These are phyloP conservation scores for Rhizoclosmatium sp. DNA, from an alignment of 192 early-diverging fungal species.

Conservation along the genomic window DNA sequence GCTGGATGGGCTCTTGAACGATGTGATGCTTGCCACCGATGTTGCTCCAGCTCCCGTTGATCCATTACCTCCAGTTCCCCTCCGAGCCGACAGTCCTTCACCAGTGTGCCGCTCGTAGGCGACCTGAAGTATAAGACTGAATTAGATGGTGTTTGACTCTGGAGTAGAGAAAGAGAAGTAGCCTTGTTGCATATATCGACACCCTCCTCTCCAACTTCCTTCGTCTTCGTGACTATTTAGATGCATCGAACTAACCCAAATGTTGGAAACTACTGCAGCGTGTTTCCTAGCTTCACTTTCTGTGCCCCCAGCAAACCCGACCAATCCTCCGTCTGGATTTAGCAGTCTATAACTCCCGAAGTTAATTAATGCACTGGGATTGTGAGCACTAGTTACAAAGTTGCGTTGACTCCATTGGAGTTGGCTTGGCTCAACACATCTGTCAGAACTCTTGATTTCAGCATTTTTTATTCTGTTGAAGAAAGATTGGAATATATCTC, in stretches of 20 bases:
- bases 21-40: not conserved
- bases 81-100: slow-evolving; percentile 26
- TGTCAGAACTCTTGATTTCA: slow-evolving; percentile 45
- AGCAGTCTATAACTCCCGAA: slow-evolving; percentile 40
- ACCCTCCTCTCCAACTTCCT: too few relatives aligned
- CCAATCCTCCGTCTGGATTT: slow-evolving; percentile 49
- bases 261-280: slow-evolving; percentile 49
- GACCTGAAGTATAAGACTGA: not conserved
- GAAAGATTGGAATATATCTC: not conserved
- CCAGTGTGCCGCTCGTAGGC: slow-evolving; percentile 55
- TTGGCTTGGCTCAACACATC: slow-evolving; percentile 49
- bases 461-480: slow-evolving; percentile 40
- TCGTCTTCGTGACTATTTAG: too few relatives aligned
- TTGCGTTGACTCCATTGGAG: slow-evolving; percentile 44
- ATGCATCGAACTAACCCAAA: slow-evolving; percentile 36
- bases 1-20: not conserved
- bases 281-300: slow-evolving; percentile 45
- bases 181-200: not conserved
- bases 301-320: slow-evolving; percentile 49
- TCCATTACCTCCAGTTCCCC: not conserved
- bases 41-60: not conserved
- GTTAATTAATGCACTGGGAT: not conserved
- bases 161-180: not conserved
- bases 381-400: slow-evolving; percentile 36
- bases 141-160: not conserved